Evolutionary conservation across 176 grass and related monocot genomes (phyloP).

Genomic region (Oryza glaberrima): DNA sequence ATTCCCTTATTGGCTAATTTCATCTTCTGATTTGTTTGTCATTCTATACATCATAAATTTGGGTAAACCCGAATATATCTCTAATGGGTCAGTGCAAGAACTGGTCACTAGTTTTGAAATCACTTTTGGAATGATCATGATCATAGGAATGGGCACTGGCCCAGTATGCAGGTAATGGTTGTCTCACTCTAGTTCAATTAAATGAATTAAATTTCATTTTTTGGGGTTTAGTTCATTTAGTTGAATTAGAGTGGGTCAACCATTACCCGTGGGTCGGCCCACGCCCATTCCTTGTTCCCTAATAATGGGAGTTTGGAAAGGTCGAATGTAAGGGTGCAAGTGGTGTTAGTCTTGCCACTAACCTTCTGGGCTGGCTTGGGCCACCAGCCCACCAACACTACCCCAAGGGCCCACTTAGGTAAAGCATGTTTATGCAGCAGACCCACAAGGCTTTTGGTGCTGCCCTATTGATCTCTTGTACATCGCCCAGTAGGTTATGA

Average conservation of each 20-base stretch:
- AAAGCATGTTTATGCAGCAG: not conserved
- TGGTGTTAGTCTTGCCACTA: not conserved
- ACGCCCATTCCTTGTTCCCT: too few species aligned
- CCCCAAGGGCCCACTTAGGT: not conserved
- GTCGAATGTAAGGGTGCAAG: not conserved
- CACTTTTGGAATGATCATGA: not conserved
- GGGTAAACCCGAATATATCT: not conserved
- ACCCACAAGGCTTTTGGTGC: not conserved
- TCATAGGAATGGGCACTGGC: too few species aligned
- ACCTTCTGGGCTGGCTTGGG: not conserved
- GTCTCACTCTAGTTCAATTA: not conserved
- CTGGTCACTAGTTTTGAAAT: not conserved
- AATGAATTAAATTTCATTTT: not conserved
- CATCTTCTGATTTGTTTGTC: not conserved
- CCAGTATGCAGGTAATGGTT: not conserved
- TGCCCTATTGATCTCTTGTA: not conserved
- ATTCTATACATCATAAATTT: not conserved
- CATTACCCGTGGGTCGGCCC: not conserved
- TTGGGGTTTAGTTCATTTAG: not conserved
- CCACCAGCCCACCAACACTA: not conserved
- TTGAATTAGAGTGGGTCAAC: not conserved
- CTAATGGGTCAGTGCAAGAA: not conserved
- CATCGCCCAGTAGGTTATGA: not conserved
- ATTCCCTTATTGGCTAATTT: not conserved
- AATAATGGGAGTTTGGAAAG: not conserved